Evolutionary conservation across 805 yeast genomes (phyloP).

Genomic region (Wickerhamiella australiensis): DNA sequence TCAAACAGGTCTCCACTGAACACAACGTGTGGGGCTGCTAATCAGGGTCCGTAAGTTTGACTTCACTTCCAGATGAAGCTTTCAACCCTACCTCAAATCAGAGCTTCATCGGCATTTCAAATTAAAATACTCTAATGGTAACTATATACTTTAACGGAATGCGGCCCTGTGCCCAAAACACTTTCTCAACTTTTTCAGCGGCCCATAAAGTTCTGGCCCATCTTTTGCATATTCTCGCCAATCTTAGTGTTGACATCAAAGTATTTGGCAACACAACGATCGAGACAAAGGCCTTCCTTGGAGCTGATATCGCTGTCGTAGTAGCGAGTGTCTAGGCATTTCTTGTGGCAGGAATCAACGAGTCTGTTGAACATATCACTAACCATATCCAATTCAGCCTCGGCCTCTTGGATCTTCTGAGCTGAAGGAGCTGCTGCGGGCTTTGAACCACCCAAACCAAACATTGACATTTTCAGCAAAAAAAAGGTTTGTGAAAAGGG

Average conservation of each 20-base stretch:
- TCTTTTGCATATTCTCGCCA: constrained; percentile 46
- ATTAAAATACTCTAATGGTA: background rate
- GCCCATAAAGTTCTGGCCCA: constrained; percentile 23
- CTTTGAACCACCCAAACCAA: constrained; percentile 39
- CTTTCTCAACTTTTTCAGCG: background rate
- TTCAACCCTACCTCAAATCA: too few relatives aligned
- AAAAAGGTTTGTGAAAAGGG: background rate
- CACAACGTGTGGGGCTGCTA: too few relatives aligned
- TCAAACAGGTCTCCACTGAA: too few relatives aligned
- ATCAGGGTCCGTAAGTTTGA: too few relatives aligned
- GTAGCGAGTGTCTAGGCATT: constrained; percentile 60
- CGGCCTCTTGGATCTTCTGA: constrained; percentile 57
- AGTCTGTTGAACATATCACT: constrained; percentile 93
- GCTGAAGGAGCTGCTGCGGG: constrained; percentile 31
- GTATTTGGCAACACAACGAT: constrained; percentile 91
- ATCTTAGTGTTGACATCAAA: constrained; percentile 90
- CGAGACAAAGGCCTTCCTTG: constrained; percentile 76
- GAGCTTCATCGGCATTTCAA: too few relatives aligned
- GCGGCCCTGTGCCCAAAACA: background rate
- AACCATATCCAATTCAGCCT: constrained; percentile 92
- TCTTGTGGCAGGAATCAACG: constrained; percentile 77
- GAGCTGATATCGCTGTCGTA: constrained; percentile 62
- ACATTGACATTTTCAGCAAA: constrained; percentile 27
- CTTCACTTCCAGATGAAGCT: too few relatives aligned
- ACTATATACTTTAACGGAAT: background rate